These are phyloP conservation scores for Litsea cubeba DNA, from an alignment of 164 flowering plant genomes.

Conservation along the genomic window DNA sequence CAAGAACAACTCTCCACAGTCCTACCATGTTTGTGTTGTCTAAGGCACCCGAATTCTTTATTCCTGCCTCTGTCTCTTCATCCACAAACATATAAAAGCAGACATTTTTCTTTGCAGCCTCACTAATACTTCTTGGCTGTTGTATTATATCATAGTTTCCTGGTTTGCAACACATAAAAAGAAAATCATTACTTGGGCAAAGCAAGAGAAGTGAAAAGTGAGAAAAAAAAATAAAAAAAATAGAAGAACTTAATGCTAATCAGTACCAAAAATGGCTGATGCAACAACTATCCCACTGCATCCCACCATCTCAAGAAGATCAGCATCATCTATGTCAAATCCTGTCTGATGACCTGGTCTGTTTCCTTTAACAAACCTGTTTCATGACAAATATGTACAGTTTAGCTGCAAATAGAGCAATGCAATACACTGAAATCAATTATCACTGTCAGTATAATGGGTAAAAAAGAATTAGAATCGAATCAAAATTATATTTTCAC, in stretches of 20 bases:
- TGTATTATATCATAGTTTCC: conserved; percentile 86
- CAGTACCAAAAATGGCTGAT: conserved; percentile 79
- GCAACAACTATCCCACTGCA: conserved; percentile 89
- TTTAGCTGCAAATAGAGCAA: not conserved
- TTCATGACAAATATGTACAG: not conserved
- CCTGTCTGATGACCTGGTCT: conserved; percentile 85
- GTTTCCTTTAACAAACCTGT: conserved; percentile 77
- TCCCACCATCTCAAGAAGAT: conserved; percentile 81
- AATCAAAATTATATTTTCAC: not conserved
- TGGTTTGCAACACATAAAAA: conserved; percentile 17
- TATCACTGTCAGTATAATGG: not conserved
- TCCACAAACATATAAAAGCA: conserved; percentile 91
- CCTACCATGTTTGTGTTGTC: conserved; percentile 55
- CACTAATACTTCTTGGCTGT: conserved; percentile 76
- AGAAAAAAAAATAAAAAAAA: too few species aligned
- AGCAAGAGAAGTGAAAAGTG: not conserved
- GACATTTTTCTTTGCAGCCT: conserved; percentile 44
- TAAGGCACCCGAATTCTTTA: conserved; percentile 56
- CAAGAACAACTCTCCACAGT: conserved; percentile 81
- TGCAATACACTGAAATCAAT: not conserved
- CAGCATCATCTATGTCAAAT: conserved; percentile 79
- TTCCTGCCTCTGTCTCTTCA: conserved; percentile 77
- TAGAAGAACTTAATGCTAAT: conserved; percentile 4
- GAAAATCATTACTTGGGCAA: conserved; percentile 7
- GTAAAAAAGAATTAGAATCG: not conserved